Evolutionary conservation across 2,329 filamentous ascomycete genomes (phyloP), one percentile per base, ranked within the genome.

Genomic region (Furcasterigmium sp.): DNA sequence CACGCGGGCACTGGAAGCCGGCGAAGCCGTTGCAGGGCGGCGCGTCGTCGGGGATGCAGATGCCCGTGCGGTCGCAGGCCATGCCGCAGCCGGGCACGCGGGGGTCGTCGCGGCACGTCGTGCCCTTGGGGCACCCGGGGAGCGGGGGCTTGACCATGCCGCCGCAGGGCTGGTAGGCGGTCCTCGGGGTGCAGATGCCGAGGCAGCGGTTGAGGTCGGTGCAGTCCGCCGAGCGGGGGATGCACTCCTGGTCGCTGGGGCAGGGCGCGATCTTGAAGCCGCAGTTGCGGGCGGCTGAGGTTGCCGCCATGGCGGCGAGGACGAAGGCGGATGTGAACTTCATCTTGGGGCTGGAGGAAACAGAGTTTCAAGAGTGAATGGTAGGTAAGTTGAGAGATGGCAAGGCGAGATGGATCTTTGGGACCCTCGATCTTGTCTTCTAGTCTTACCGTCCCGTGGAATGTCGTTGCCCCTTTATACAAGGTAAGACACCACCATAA

Each of bases 51-150:
- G 56, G 55, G 2, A 61, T 48, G 36, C 59, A 67, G 19, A 66
- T 63, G 2, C 63, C 63, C 0, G 57, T 57, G 7, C 17, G 41
- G 34, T 65, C 63, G 42, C 63, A 65, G 4, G 63, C 57, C 54
- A 62, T 49, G 8, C 63, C 63, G 34, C 63, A 65, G 19, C 46
- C 23, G 50, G 52, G 9, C 5, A 25, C 37, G 29, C 63, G 56
- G 10, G 64, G 62, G 20, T 68, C 62, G 43, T 65, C 54, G 13
- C 54, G 45, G 41, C 64, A 68, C 3, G 48, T 43, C 3, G 49
- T 49, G 10, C 50, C 49, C 15, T 44, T 43, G 23, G 51, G 45
- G 49, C 63, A 67, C 13, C 14, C 11, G 0, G 44, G 37, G 1
- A 45, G 39, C 7, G 61, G 61, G 10, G 45, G 44, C 13, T 46